Evolutionary conservation across 2,329 filamentous ascomycete genomes (phyloP).

Genomic region (Atkinsonella hypoxylon): DNA sequence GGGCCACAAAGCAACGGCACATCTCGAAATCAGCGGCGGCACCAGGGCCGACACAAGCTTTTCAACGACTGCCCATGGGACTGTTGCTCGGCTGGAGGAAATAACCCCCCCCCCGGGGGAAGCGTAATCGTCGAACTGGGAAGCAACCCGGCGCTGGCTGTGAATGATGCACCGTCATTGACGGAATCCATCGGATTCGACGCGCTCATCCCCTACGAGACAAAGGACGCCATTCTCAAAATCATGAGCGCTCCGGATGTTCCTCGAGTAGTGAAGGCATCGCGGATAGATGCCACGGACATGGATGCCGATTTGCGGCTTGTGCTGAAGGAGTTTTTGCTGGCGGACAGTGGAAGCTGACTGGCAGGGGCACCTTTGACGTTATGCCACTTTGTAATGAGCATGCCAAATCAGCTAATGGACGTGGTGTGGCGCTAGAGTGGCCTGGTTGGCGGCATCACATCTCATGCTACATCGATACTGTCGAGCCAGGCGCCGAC

Average conservation of each 20-base stretch:
- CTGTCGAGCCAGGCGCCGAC: too few relatives aligned
- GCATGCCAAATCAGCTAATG: too few relatives aligned
- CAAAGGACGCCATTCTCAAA: slow-evolving; percentile 11
- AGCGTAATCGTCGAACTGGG: slow-evolving; percentile 7
- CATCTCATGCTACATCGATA: too few relatives aligned
- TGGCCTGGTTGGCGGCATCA: too few relatives aligned
- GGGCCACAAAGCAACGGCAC: background rate
- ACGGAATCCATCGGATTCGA: slow-evolving; percentile 10
- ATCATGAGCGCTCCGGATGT: slow-evolving; percentile 6
- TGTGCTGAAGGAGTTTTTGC: slow-evolving; percentile 10
- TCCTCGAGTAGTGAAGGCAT: slow-evolving; percentile 6
- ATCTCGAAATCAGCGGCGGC: background rate
- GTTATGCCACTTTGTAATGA: too few relatives aligned
- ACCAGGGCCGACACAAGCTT: too few relatives aligned
- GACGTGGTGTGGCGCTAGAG: too few relatives aligned
- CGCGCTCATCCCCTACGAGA: slow-evolving; percentile 8
- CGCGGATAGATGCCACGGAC: slow-evolving; percentile 10
- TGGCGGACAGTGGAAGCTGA: slow-evolving; percentile 9
- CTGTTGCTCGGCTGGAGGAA: slow-evolving; percentile 6
- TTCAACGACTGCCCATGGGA: background rate
- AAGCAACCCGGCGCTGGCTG: slow-evolving; percentile 4
- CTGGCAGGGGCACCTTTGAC: too few relatives aligned
- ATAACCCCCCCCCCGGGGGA: slow-evolving; percentile 6
- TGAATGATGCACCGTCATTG: slow-evolving; percentile 9
- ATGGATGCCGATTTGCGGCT: slow-evolving; percentile 12